phyloP scores from a whole-genome alignment of 2,329 filamentous ascomycete species.

The Geosmithia flava region DNA sequence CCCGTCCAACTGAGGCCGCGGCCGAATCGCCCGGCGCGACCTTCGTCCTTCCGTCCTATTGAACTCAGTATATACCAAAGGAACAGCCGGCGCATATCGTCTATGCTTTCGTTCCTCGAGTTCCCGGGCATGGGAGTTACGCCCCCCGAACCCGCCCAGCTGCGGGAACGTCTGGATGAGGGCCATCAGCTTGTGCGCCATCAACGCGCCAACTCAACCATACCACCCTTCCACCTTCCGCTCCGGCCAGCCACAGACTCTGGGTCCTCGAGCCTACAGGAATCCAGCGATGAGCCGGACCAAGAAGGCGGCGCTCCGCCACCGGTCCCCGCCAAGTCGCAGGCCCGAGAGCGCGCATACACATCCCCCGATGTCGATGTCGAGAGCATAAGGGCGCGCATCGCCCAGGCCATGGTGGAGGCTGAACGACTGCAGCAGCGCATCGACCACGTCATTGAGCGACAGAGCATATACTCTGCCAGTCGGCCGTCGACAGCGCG shows the following conservation, averaged over 20 bases:
- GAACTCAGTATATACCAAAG: conserved; percentile 40
- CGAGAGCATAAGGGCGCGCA: conserved; percentile 39
- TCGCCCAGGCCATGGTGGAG: conserved; percentile 45
- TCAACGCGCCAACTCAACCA: conserved; percentile 34
- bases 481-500: conserved; percentile 39
- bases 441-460: conserved; percentile 47
- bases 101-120: conserved; percentile 40
- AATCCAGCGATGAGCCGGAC: conserved; percentile 2
- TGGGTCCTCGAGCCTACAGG: neutral
- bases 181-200: conserved; percentile 15
- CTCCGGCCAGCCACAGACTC: conserved; percentile 23
- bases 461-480: conserved; percentile 42
- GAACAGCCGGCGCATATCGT: conserved; percentile 30
- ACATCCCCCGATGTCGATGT: conserved; percentile 19
- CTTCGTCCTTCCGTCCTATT: conserved; percentile 36
- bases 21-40: conserved; percentile 11
- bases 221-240: conserved; percentile 41
- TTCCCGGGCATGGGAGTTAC: conserved; percentile 19
- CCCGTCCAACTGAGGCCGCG: conserved; percentile 2
- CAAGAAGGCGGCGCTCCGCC: conserved; percentile 4
- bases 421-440: conserved; percentile 44
- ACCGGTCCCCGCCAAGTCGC: conserved; percentile 27
- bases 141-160: conserved; percentile 23
- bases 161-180: conserved; percentile 18
- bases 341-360: conserved; percentile 22